A percentile compares a stretch with the other conserved stretches of the same genome.
Evolutionary conservation across 345 rosid genomes (phyloP).

Genomic region (Kernera saxatilis): DNA sequence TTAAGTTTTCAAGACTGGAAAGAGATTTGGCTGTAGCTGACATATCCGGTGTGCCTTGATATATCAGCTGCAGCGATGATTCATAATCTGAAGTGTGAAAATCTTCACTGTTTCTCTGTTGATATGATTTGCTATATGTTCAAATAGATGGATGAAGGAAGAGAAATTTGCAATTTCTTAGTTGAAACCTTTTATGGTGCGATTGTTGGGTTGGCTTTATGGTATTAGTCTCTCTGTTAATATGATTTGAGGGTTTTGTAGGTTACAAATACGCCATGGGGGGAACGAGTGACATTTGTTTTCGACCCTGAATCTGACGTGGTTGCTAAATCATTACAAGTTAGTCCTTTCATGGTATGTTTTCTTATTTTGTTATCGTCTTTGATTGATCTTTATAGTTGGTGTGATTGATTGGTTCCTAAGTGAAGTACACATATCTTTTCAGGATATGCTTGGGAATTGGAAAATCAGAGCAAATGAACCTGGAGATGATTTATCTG

Average conservation of each 20-base stretch:
- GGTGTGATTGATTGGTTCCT: not conserved
- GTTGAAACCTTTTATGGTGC: not conserved
- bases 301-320: constrained; percentile 76
- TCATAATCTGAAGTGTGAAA: not conserved
- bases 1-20: too few relatives aligned
- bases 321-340: constrained; percentile 86
- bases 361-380: not conserved
- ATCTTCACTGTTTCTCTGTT: not conserved
- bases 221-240: not conserved
- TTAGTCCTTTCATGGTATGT: constrained; percentile 94
- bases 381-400: not conserved
- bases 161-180: not conserved
- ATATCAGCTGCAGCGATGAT: too few relatives aligned
- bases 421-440: not conserved
- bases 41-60: too few relatives aligned
- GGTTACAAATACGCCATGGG: constrained; percentile 99
- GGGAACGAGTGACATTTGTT: constrained; percentile 69
- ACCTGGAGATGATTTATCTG: constrained; percentile 61
- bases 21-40: too few relatives aligned
- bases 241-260: constrained; percentile 18
- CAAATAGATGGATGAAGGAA: not conserved
- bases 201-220: not conserved
- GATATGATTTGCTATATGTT: too few relatives aligned
- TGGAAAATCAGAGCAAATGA: constrained; percentile 68
- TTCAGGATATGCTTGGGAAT: constrained; percentile 85